A percentile compares a stretch with the other conserved stretches of the same genome.
phyloP scores from a whole-genome alignment of 257 asterid genomes.

The Primulina tabacum region DNA sequence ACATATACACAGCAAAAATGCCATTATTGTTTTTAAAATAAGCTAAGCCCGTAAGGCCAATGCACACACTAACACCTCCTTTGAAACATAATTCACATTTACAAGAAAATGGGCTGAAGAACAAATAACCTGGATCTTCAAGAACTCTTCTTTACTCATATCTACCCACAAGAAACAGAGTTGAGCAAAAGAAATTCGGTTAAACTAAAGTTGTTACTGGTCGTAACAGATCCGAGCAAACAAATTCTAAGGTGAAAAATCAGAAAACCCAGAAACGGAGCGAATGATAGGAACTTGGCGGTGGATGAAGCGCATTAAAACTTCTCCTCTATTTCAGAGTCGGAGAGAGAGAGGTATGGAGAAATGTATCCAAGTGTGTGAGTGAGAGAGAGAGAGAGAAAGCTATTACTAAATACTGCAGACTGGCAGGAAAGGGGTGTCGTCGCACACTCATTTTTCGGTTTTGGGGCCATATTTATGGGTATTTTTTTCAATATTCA shows the following conservation, averaged over 20 bases:
- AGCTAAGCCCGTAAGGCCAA: conserved; percentile 32
- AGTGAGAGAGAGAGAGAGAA: conserved; percentile 18
- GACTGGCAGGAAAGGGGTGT: conserved; percentile 38
- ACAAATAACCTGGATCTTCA: conserved; percentile 85
- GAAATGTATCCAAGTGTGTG: conserved; percentile 3
- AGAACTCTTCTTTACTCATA: conserved; percentile 92
- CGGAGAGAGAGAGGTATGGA: conserved; percentile 25
- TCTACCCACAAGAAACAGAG: conserved; percentile 25
- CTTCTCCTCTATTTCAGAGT: conserved; percentile 50
- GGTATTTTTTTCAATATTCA: conserved; percentile 4
- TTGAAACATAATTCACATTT: not conserved
- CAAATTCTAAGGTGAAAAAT: conserved; percentile 19
- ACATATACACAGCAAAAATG: conserved; percentile 18
- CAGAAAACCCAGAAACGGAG: conserved; percentile 22
- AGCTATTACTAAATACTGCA: conserved; percentile 33
- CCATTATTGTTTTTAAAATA: conserved; percentile 23
- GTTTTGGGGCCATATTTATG: conserved; percentile 41
- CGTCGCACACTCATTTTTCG: conserved; percentile 44
- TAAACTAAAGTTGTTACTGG: conserved; percentile 13
- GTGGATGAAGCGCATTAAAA: conserved; percentile 60
- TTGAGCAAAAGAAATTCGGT: conserved; percentile 19
- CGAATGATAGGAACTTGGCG: conserved; percentile 24
- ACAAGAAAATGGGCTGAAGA: conserved; percentile 23
- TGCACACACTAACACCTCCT: conserved; percentile 7
- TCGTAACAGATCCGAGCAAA: conserved; percentile 49